Base-by-base conservation (phyloP, 768 basidiomycete genomes). In the Boletus eberwhitei region DNA sequence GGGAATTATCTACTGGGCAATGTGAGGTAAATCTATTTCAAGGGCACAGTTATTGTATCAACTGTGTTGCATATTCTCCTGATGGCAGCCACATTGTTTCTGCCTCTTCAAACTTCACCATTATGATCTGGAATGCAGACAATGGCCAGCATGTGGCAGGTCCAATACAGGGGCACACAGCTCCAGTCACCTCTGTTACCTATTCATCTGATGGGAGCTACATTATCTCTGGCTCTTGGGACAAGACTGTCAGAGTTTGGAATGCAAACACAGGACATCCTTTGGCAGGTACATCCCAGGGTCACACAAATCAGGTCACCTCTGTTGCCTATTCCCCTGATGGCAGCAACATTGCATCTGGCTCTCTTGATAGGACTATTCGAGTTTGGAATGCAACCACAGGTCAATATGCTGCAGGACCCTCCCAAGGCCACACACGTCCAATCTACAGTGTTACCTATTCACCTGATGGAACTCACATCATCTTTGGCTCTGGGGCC, bases 1-100 rank as follows among this genome's bases (percentile, higher is more conserved):
- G 65, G 68, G 38, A 64, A 24, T 16, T 54, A 31, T 12, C 29
- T 5, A 50, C 58, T 54, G 48, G 61, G 40, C 31, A 50, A 12
- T 39, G 55, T 50, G 24, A 61, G 2, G 44, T 35, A 50, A 46
- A 34, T 34, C 54, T 54, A 46, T 35, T 56, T 19, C 14, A 48
- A 3, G 58, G 39, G 11, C 57, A 70, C 12, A 49, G 14, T 17
- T 8, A 13, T 14, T 21, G 32, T 26, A 41, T 65, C 0, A 36
- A 36, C 11, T 60, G 62, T 52, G 37, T 69, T 49, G 67, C 58
- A 19, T 58, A 65, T 43, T 70, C 70, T 14, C 59, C 59, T 36
- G 58, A 71, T 61, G 57, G 60, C 11, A 58, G 11, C 26, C 48
- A 52, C 8, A 51, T 73, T 39, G 67, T 48, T 22, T 67, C 68